Base-by-base conservation (phyloP, 2,329 filamentous ascomycete species). In the Sarocladium brachiariae region DNA sequence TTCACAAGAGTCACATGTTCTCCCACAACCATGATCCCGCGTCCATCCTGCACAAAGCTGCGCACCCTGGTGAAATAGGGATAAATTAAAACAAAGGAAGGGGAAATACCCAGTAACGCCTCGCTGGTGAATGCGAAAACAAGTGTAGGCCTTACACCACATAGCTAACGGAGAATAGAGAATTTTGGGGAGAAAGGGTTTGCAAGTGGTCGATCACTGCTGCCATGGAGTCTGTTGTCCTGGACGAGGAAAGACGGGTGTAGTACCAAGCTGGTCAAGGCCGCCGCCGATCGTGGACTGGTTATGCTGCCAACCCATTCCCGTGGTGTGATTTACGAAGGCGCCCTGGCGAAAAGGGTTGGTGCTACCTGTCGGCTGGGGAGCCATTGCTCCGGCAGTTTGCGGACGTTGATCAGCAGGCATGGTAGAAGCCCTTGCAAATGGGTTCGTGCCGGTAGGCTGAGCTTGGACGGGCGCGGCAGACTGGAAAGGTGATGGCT, bases 301-400 rank as follows among this genome's bases (percentile, higher is more conserved):
- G 54, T 81, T 80, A 55, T 85, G 78, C 65, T 96, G 91, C 89
- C 93, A 97, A 2, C 89, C 89, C 66, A 88, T 77, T 1, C 92
- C 91, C 0, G 90, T 95, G 55, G 83, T 77, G 61, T 95, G 90
- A 62, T 95, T 93, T 49, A 95, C 84, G 65, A 96, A 95, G 3
- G 85, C 83, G 41, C 87, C 89, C 63, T 97, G 90, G 14, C 93
- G 81, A 77, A 97, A 97, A 1, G 93, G 93, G 61, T 99, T 99
- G 2, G 91, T 96, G n/a, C n/a, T n/a, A 8, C 90, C 91, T 0
- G 91, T 96, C 1, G 86, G 79, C 61, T 92, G 89, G 2, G 89
- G 81, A 50, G 78, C 77, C 4, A 93, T 70, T 10, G 66, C 67
- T 30, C 67, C 68, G 33, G 68, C 71, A 2, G 73, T 72, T 37